Evolutionary conservation across 1,284 basidiomycete species (phyloP).

Genomic region (Ceratobasidium sp.): DNA sequence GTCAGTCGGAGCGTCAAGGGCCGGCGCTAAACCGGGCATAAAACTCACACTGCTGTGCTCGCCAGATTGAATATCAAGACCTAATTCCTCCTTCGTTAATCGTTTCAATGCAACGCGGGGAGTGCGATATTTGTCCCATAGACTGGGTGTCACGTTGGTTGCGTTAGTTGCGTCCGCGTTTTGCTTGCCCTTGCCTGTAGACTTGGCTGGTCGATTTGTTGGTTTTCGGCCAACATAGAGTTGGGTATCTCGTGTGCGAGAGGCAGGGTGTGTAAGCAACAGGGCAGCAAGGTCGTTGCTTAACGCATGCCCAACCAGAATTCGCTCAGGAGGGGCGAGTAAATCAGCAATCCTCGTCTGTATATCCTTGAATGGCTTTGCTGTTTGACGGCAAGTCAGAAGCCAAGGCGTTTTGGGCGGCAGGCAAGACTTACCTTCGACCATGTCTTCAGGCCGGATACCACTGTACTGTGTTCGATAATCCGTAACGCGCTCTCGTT

Average conservation of each 20-base stretch:
- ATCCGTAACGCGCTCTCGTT: conserved; percentile 90
- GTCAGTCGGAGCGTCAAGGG: conserved; percentile 28
- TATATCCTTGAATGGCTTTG: conserved; percentile 81
- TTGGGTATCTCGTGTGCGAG: conserved; percentile 87
- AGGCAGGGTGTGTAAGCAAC: conserved; percentile 87
- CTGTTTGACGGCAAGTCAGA: conserved; percentile 55
- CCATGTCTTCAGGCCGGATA: conserved; percentile 80
- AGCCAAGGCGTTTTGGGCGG: not conserved
- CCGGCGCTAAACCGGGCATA: not conserved
- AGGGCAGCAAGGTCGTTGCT: conserved; percentile 92
- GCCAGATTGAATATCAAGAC: conserved; percentile 84
- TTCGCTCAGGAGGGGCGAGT: conserved; percentile 70
- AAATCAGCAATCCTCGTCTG: conserved; percentile 84
- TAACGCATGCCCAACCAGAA: conserved; percentile 94
- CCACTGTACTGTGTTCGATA: conserved; percentile 95
- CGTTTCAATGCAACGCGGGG: conserved; percentile 69
- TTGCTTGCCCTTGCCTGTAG: conserved; percentile 10
- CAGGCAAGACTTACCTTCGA: conserved; percentile 48
- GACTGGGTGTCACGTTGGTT: conserved; percentile 48
- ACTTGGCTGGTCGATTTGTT: conserved; percentile 53
- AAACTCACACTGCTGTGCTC: conserved; percentile 84
- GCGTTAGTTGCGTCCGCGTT: not conserved
- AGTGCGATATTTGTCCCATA: conserved; percentile 69
- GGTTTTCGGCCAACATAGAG: conserved; percentile 56
- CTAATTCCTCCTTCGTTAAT: conserved; percentile 84